Evolutionary conservation across 2,329 filamentous ascomycete genomes (phyloP).

Genomic region (Elsinoe ampelina): DNA sequence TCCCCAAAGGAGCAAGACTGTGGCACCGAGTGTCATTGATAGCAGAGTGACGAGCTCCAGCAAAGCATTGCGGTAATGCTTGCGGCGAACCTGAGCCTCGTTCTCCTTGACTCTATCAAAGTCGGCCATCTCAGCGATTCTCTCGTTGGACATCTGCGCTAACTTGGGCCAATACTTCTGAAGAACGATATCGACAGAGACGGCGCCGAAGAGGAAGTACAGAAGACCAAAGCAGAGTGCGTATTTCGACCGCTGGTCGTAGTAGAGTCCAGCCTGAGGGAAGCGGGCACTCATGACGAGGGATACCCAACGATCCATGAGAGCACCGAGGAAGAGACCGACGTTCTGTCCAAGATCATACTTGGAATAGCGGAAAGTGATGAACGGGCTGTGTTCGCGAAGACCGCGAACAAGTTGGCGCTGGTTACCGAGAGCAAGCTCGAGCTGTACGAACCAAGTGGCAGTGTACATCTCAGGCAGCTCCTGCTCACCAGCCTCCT

Average conservation of each 20-base stretch:
- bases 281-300: slow-evolving; percentile 35
- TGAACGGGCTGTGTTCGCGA: slow-evolving; percentile 47
- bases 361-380: slow-evolving; percentile 49
- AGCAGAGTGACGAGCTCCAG: slow-evolving; percentile 13
- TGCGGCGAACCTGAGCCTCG: slow-evolving; percentile 9
- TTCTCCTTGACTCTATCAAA: slow-evolving; percentile 10
- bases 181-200: slow-evolving; percentile 45
- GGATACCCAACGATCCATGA: slow-evolving; percentile 48
- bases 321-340: slow-evolving; percentile 46
- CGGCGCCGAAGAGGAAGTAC: slow-evolving; percentile 49
- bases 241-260: slow-evolving; percentile 33
- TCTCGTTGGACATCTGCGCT: slow-evolving; percentile 12
- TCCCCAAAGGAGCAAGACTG: slow-evolving; percentile 14
- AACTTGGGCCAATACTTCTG: slow-evolving; percentile 16
- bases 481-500: slow-evolving; percentile 40
- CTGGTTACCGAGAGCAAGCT: slow-evolving; percentile 45
- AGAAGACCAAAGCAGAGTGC: slow-evolving; percentile 47
- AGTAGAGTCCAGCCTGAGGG: slow-evolving; percentile 32
- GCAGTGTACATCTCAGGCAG: slow-evolving; percentile 47
- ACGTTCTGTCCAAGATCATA: slow-evolving; percentile 47
- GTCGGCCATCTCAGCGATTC: slow-evolving; percentile 6
- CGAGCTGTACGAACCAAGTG: slow-evolving; percentile 49
- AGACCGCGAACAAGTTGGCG: slow-evolving; percentile 47
- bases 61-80: slow-evolving; percentile 14
- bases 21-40: slow-evolving; percentile 12